These are phyloP conservation scores for Boletus subcaerulescens DNA, from an alignment of 768 basidiomycete species.

Conservation along the genomic window DNA sequence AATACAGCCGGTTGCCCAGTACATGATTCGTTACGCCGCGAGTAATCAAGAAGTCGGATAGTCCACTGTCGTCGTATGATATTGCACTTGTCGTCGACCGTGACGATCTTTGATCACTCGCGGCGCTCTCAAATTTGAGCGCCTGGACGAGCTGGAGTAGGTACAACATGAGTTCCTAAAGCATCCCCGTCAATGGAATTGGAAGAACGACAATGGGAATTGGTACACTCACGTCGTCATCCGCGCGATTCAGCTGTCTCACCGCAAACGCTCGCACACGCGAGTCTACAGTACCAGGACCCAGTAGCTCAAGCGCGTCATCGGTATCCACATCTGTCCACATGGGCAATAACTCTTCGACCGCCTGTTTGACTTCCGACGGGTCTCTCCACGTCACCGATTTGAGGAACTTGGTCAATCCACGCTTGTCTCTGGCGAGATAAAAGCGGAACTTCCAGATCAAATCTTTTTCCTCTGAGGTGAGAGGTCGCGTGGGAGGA, in stretches of 20 bases:
- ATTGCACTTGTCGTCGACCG: slow-evolving; percentile 69
- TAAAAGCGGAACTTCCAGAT: slow-evolving; percentile 99
- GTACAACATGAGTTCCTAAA: slow-evolving; percentile 87
- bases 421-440: slow-evolving; percentile 85
- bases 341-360: slow-evolving; percentile 90
- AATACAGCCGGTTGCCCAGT: slow-evolving; percentile 89
- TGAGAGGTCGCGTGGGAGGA: slow-evolving; percentile 83
- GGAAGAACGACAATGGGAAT: neutral
- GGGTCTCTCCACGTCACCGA: slow-evolving; percentile 97
- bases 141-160: slow-evolving; percentile 96
- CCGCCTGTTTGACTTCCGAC: slow-evolving; percentile 95
- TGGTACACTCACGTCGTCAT: slow-evolving; percentile 74
- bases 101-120: slow-evolving; percentile 73
- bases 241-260: slow-evolving; percentile 82
- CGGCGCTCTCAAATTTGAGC: slow-evolving; percentile 89
- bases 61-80: slow-evolving; percentile 87
- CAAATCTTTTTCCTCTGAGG: slow-evolving; percentile 90
- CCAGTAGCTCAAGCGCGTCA: slow-evolving; percentile 92
- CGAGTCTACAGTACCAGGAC: slow-evolving; percentile 86
- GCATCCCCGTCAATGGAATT: neutral
- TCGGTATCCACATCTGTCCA: slow-evolving; percentile 98
- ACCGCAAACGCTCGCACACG: slow-evolving; percentile 94
- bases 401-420: slow-evolving; percentile 95
- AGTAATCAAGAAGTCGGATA: slow-evolving; percentile 88
- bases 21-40: slow-evolving; percentile 81